A percentile compares a stretch with the other conserved stretches of the same genome.
phyloP scores from a whole-genome alignment of 805 yeast species.

The Starmera caribaea region DNA sequence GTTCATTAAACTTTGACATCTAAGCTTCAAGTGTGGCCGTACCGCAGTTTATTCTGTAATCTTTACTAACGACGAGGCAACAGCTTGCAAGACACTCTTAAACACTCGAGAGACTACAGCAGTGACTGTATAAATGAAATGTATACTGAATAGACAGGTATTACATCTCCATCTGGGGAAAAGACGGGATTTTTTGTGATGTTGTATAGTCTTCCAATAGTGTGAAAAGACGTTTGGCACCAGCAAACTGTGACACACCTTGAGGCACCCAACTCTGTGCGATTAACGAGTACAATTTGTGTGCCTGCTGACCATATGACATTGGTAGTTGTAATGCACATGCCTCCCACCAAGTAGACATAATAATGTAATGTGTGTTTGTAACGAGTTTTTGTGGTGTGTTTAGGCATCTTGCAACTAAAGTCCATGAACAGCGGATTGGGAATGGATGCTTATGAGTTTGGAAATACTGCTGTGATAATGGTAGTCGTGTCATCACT shows the following conservation, averaged over 20 bases:
- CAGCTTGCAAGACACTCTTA: too few species aligned
- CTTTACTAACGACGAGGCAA: too few species aligned
- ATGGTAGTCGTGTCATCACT: slow-evolving; percentile 49
- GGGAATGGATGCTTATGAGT: slow-evolving; percentile 43
- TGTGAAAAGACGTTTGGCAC: slow-evolving; percentile 68
- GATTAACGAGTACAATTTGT: slow-evolving; percentile 43
- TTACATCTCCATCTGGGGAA: slow-evolving; percentile 23
- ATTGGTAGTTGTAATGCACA: slow-evolving; percentile 45
- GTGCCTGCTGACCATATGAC: slow-evolving; percentile 62
- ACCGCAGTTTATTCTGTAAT: too few species aligned
- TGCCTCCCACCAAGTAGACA: slow-evolving; percentile 91
- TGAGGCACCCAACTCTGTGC: slow-evolving; percentile 48
- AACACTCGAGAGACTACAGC: too few species aligned
- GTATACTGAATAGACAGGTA: too few species aligned
- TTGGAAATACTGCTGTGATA: slow-evolving; percentile 21
- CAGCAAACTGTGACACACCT: slow-evolving; percentile 48
- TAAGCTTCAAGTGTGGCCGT: too few species aligned
- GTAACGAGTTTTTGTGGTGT: slow-evolving; percentile 36
- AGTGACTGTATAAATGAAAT: too few species aligned
- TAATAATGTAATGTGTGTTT: slow-evolving; percentile 61
- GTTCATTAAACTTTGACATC: too few species aligned
- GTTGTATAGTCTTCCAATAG: slow-evolving; percentile 72
- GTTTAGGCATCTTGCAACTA: slow-evolving; percentile 67
- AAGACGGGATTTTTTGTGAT: slow-evolving; percentile 33
- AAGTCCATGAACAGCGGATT: slow-evolving; percentile 50